phyloP scores from a whole-genome alignment of 148 eudicot species.

The Spergularia marina region DNA sequence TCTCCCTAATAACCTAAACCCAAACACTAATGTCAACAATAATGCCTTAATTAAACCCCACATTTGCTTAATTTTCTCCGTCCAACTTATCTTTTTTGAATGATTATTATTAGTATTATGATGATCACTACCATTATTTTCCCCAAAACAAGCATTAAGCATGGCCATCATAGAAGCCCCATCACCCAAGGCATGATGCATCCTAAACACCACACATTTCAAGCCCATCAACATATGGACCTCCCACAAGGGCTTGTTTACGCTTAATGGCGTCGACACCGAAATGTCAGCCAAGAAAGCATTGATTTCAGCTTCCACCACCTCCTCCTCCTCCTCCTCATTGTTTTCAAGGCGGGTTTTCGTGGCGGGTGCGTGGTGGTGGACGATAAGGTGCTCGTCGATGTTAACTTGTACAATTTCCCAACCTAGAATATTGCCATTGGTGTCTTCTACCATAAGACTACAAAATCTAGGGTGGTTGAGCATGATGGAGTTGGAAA shows the following conservation, averaged over 20 bases:
- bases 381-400: constrained; percentile 48
- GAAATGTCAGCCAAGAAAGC: constrained; percentile 55
- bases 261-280: constrained; percentile 48
- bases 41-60: constrained; percentile 34
- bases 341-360: background rate
- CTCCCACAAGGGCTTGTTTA: constrained; percentile 79
- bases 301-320: constrained; percentile 38
- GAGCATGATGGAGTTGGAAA: constrained; percentile 41
- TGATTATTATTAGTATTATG: constrained; percentile 10
- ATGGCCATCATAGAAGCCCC: constrained; percentile 69
- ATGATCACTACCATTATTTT: background rate
- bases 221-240: constrained; percentile 47
- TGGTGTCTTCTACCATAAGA: constrained; percentile 45
- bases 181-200: constrained; percentile 79
- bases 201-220: constrained; percentile 45
- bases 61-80: constrained; percentile 4
- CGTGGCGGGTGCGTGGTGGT: constrained; percentile 4
- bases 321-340: background rate
- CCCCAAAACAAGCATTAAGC: constrained; percentile 40
- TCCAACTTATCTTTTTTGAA: constrained; percentile 19
- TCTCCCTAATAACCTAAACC: constrained; percentile 43
- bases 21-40: constrained; percentile 48
- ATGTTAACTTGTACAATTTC: constrained; percentile 38
- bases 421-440: constrained; percentile 52
- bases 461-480: constrained; percentile 71